Base-by-base conservation (phyloP, 768 basidiomycete genomes). In the Clathrus columnatus region DNA sequence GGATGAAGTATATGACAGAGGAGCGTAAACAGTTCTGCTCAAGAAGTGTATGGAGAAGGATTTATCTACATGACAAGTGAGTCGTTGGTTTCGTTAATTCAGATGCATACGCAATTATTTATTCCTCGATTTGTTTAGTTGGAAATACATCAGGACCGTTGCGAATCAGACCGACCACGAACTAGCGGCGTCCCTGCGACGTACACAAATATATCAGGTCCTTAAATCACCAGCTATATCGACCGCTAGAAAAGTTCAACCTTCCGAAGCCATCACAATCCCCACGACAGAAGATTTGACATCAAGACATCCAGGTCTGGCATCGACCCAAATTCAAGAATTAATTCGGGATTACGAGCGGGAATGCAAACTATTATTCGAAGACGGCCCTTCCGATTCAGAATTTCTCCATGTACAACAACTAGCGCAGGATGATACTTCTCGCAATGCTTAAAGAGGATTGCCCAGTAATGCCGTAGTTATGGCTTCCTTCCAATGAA, bases 1-100 rank as follows among this genome's bases (percentile, higher is more conserved):
- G 17, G 27, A 29, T 30, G 29, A 51, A 91, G 85, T 76, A 78
- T 51, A 63, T 90, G 2, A 91, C 92, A 0, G 81, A 83, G 56
- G 79, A 79, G 28, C 76, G 93, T 48, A 78, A 77, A 65, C 63
- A 77, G 42, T 81, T 86, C 23, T 84, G 89, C 4, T 79, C 88
- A 63, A 75, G 83, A 46, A 82, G 81, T 28, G 76, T 90, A 16
- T 97, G 94, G 94, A 79, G 94, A 30, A 76, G 94, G 27, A 79
- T 95, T 46, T 95, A 88, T 65, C 76, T 87, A 50, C 85, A 90
- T 50, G 92, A 97, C 66, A 81, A 96, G 93, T 95, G 68, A 58
- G 85, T 75, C 48, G n/a, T 29, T 18, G 18, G 57, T 51, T 46
- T 18, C 24, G 28, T 28, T 17, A 48, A 1, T 0, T 21, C 7